Conservation (phyloP, 2,329 filamentous ascomycete genomes). For the Phyllosticta citriasiana region DNA sequence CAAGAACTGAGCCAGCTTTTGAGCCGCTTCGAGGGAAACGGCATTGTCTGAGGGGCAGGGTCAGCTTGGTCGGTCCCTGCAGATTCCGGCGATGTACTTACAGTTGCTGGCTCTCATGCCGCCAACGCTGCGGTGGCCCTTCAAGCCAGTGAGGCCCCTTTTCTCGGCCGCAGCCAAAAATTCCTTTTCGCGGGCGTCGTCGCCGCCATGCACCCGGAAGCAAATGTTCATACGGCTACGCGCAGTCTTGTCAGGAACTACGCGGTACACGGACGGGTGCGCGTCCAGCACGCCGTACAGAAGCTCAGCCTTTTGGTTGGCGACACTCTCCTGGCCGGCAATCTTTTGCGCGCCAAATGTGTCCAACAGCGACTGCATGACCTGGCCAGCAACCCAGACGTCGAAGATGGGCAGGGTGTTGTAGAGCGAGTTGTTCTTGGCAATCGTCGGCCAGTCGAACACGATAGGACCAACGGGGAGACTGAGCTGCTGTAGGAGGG, state of each 20-base stretch:
- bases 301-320: conserved; percentile 62
- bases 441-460: conserved; percentile 71
- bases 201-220: conserved; percentile 62
- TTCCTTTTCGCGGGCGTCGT: conserved; percentile 62
- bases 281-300: conserved; percentile 73
- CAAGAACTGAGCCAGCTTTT: conserved; percentile 59
- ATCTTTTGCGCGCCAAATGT: conserved; percentile 58
- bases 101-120: conserved; percentile 79
- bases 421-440: conserved; percentile 91
- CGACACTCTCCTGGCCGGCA: conserved; percentile 62
- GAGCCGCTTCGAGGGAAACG: conserved; percentile 55
- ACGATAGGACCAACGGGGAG: conserved; percentile 72
- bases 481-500: conserved; percentile 61
- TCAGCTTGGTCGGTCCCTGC: conserved; percentile 3
- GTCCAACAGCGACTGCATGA: conserved; percentile 64
- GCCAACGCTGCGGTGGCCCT: conserved; percentile 79
- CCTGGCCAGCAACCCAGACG: conserved; percentile 82
- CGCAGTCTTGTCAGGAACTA: conserved; percentile 65
- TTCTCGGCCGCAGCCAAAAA: conserved; percentile 67
- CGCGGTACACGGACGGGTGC: conserved; percentile 60
- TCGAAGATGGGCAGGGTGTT: conserved; percentile 95
- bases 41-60: conserved; percentile 54
- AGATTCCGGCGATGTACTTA: conserved; percentile 19
- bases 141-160: conserved; percentile 64
- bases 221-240: conserved; percentile 93